Percentiles rank a stretch among this genome's conserved stretches.
Evolutionary conservation across 108 stramenopile species (phyloP).

Genomic region (Chaetoceros tenuissimus): DNA sequence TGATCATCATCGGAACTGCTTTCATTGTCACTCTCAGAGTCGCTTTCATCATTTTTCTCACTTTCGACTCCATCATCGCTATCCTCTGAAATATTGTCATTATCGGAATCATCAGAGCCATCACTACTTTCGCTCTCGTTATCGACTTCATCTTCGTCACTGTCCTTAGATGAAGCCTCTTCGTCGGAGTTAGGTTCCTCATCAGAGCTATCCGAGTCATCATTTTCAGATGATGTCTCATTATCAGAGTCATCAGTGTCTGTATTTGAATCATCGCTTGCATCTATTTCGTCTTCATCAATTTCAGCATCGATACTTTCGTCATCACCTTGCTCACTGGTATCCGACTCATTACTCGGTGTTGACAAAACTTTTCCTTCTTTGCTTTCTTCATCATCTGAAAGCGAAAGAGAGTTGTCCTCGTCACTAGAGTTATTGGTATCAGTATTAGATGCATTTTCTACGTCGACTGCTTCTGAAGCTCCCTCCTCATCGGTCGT

Average conservation of each 20-base stretch:
- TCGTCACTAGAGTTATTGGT: background rate
- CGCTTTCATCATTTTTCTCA: background rate
- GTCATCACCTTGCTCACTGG: too few species aligned
- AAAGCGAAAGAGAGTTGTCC: too few species aligned
- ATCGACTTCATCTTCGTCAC: background rate
- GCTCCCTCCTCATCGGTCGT: background rate
- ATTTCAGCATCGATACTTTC: conserved; percentile 3
- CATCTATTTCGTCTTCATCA: background rate
- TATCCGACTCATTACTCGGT: too few species aligned
- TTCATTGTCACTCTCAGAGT: background rate
- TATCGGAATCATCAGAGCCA: background rate
- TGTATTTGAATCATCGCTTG: background rate
- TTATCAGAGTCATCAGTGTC: background rate
- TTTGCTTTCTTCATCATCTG: too few species aligned
- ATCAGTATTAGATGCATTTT: background rate
- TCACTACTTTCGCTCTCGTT: background rate
- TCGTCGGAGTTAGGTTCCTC: background rate
- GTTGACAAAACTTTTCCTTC: too few species aligned
- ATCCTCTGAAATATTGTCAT: background rate
- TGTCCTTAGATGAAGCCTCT: background rate
- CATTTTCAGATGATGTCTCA: background rate
- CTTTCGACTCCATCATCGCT: background rate
- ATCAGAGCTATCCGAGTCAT: too few species aligned
- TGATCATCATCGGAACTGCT: background rate
- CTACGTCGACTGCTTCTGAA: background rate